A percentile compares a stretch with the other conserved stretches of the same genome.
Conservation (phyloP, 2,329 filamentous ascomycete genomes). For the Pezicula neosporulosa region DNA sequence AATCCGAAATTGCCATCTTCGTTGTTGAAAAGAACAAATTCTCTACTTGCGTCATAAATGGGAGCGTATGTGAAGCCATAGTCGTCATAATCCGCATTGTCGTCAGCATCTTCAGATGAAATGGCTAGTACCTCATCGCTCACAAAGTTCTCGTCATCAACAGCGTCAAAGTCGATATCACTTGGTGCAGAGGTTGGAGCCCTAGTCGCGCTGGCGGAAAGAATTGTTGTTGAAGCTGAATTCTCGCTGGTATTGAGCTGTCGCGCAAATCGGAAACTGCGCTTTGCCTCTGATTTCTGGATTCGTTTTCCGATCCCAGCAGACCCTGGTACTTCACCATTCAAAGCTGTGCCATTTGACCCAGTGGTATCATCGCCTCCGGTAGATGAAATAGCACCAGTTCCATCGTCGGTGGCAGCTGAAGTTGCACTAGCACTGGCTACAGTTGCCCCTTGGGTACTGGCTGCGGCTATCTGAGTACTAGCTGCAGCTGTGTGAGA, state of each 20-base stretch:
- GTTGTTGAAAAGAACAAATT: not conserved
- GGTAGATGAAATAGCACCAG: not conserved
- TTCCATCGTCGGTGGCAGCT: not conserved
- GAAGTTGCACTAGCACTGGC: not conserved
- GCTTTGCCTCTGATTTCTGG: not conserved
- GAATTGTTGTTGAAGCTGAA: not conserved
- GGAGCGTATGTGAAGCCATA: not conserved
- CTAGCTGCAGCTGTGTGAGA: not conserved
- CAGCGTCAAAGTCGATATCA: not conserved
- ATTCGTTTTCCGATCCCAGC: not conserved
- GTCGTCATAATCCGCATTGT: not conserved
- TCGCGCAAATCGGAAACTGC: not conserved
- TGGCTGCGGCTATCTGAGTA: not conserved
- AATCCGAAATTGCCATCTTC: not conserved
- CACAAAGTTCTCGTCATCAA: not conserved
- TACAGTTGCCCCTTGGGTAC: not conserved
- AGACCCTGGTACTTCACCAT: not conserved
- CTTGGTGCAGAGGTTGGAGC: not conserved
- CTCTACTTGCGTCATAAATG: not conserved
- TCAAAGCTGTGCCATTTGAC: not conserved
- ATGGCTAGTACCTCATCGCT: not conserved
- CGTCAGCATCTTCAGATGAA: not conserved
- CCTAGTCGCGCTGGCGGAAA: not conserved
- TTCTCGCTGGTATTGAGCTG: not conserved
- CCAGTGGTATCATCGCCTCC: not conserved